These are phyloP conservation scores for Kernera saxatilis DNA, from an alignment of 345 rosid species.

Conservation along the genomic window DNA sequence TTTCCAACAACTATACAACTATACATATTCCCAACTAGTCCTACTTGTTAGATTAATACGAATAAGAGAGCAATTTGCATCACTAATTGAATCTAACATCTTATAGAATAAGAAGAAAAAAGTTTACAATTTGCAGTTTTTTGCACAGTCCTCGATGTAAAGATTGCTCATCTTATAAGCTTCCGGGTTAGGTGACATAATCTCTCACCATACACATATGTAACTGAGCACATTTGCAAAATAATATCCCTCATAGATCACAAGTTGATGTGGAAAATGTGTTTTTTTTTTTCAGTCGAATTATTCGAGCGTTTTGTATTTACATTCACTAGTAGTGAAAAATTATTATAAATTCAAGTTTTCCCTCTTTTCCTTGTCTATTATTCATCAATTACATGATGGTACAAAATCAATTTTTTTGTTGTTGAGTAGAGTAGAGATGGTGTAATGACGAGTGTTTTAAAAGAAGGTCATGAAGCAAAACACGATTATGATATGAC, in stretches of 20 bases:
- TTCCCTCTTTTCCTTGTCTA: not conserved
- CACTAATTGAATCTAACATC: slow-evolving; percentile 7
- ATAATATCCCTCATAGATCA: not conserved
- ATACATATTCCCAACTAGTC: slow-evolving; percentile 24
- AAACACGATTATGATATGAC: not conserved
- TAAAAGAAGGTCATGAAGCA: not conserved
- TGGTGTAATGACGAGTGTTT: not conserved
- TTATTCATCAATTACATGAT: not conserved
- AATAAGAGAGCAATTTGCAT: slow-evolving; percentile 22
- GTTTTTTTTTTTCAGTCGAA: not conserved
- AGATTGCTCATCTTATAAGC: slow-evolving; percentile 16
- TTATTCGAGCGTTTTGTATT: not conserved
- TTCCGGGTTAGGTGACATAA: slow-evolving; percentile 17
- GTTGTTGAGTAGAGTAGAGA: not conserved
- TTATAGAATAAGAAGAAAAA: not conserved
- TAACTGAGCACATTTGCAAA: not conserved
- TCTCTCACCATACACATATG: not conserved
- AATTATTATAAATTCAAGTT: not conserved
- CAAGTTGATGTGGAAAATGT: slow-evolving; percentile 14
- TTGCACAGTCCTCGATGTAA: slow-evolving; percentile 10
- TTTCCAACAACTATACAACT: slow-evolving; percentile 29
- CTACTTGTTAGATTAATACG: slow-evolving; percentile 24
- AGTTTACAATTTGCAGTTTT: slow-evolving; percentile 11
- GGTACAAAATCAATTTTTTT: not conserved
- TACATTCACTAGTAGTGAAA: not conserved